phyloP scores from a whole-genome alignment of 2,329 filamentous ascomycete species.

The Xylariomycetidae sp. region DNA sequence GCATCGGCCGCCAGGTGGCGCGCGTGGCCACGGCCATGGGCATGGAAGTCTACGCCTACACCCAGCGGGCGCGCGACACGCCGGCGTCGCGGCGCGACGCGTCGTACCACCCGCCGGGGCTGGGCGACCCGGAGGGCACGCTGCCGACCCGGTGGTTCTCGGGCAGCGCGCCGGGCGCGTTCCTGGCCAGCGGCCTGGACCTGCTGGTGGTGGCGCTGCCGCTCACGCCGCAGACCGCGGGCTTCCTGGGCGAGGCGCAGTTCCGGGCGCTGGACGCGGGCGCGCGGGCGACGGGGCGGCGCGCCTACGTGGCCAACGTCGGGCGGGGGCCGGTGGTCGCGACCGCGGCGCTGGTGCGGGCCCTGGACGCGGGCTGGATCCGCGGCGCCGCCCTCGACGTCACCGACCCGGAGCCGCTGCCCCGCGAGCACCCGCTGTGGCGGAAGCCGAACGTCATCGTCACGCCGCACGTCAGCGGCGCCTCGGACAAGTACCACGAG shows the following conservation, averaged over 20 bases:
- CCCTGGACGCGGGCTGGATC: slow-evolving; percentile 35
- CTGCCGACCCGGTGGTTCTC: slow-evolving; percentile 37
- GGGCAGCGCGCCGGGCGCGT: slow-evolving; percentile 28
- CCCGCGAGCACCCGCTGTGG: slow-evolving; percentile 57
- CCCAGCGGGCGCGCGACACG: slow-evolving; percentile 54
- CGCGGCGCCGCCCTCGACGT: slow-evolving; percentile 62
- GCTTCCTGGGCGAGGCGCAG: slow-evolving; percentile 36
- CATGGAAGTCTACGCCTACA: slow-evolving; percentile 64
- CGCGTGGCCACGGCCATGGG: slow-evolving; percentile 52
- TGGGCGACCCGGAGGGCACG: slow-evolving; percentile 38
- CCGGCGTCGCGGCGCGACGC: slow-evolving; percentile 51
- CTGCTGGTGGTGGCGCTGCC: slow-evolving; percentile 36
- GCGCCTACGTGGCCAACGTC: slow-evolving; percentile 58
- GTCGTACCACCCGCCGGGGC: slow-evolving; percentile 59
- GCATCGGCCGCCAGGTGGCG: slow-evolving; percentile 38
- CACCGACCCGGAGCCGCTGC: slow-evolving; percentile 64
- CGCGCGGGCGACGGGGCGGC: no score
- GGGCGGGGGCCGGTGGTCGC: slow-evolving; percentile 42
- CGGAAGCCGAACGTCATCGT: slow-evolving; percentile 55
- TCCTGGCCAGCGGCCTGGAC: slow-evolving; percentile 36
- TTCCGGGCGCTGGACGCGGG: slow-evolving; percentile 29
- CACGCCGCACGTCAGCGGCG: slow-evolving; percentile 27
- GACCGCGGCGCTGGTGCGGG: slow-evolving; percentile 45
- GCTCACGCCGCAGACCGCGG: slow-evolving; percentile 31
- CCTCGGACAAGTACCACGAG: slow-evolving; percentile 19